These are phyloP conservation scores for Chaetothyriales sp. DNA, from an alignment of 2,329 filamentous ascomycete species.

Conservation along the genomic window DNA sequence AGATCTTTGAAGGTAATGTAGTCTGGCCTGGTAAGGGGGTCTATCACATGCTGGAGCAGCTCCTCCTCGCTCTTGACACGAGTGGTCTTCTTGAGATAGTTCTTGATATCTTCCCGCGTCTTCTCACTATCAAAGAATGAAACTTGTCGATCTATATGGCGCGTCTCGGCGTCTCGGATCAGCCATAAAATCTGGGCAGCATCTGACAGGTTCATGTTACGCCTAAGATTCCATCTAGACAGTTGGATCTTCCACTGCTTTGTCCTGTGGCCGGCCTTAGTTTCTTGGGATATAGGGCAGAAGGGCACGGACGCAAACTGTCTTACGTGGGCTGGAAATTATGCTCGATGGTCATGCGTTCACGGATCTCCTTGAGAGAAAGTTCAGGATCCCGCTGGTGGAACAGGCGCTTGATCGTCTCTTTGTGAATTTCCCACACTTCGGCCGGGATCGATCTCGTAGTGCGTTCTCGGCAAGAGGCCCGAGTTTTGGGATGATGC, in stretches of 20 bases:
- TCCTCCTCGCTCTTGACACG: conserved; percentile 3
- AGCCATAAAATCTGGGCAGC: conserved; percentile 9
- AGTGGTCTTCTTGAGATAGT: conserved; percentile 7
- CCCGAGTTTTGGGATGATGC: background rate
- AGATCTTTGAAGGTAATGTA: conserved; percentile 6
- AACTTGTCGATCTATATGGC: conserved; percentile 3
- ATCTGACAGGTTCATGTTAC: conserved; percentile 6
- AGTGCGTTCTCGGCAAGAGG: background rate
- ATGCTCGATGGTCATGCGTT: conserved; percentile 4
- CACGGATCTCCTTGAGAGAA: conserved; percentile 4
- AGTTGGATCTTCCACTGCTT: conserved; percentile 11
- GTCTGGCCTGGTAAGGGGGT: conserved; percentile 3
- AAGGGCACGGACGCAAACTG: background rate
- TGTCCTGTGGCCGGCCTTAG: conserved; percentile 1
- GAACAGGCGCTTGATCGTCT: background rate
- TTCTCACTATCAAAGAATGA: conserved; percentile 4
- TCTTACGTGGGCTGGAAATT: conserved; percentile 7
- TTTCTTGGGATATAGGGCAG: background rate
- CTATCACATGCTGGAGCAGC: conserved; percentile 6
- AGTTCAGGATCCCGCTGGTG: background rate
- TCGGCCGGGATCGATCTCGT: background rate
- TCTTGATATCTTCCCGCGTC: conserved; percentile 5
- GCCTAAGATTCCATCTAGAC: conserved; percentile 7
- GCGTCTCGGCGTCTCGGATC: conserved; percentile 4
- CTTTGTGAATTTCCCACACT: background rate